Evolutionary conservation across 1,284 basidiomycete genomes (phyloP), one percentile per base, ranked within the genome.

Genomic region (Ustilago loliicola): DNA sequence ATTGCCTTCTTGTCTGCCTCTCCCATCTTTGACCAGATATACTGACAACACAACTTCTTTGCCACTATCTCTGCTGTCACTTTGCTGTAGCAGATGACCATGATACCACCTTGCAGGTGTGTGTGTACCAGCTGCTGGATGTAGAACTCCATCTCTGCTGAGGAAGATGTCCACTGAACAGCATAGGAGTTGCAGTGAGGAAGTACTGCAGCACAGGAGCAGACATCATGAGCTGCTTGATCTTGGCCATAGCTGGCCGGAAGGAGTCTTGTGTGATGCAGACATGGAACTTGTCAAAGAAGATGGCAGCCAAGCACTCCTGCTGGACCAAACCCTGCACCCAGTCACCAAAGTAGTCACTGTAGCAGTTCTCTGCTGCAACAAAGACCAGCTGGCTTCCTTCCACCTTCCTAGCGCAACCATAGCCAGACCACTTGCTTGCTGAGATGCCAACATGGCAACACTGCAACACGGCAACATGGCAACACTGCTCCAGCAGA

Each of bases 231-330:
- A 51, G 50, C 17, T 19, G 25, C 27, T 27, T 51, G 50, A 51
- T 27, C 27, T 27, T 51, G 6, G 17, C 50, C 50, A 51, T 51
- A 15, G 27, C 25, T 17, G 50, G 50, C 13, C 17, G 15, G 50
- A 51, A 51, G 50, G 23, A 27, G 25, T 27, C 17, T 30, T 51
- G 50, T 7, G 50, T 51, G 23, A 51, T 29, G 27, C 50, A 51
- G 50, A 51, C 50, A 25, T 57, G 55, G n/a, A 38, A 57, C 40
- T 57, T 27, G 30, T 57, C 55, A 57, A 57, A 57, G 55, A 57
- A 57, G 55, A 57, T 17, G 5, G 55, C 55, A 4, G 55, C 55
- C 38, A 57, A 19, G 25, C 55, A 29, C 40, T 47, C 27, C 15
- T 57, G 40, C 55, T 57, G 40, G 2, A 40, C 17, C 7, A 57